These are phyloP conservation scores for Hypoxylon sp. DNA, from an alignment of 2,329 filamentous ascomycete species.

Conservation along the genomic window DNA sequence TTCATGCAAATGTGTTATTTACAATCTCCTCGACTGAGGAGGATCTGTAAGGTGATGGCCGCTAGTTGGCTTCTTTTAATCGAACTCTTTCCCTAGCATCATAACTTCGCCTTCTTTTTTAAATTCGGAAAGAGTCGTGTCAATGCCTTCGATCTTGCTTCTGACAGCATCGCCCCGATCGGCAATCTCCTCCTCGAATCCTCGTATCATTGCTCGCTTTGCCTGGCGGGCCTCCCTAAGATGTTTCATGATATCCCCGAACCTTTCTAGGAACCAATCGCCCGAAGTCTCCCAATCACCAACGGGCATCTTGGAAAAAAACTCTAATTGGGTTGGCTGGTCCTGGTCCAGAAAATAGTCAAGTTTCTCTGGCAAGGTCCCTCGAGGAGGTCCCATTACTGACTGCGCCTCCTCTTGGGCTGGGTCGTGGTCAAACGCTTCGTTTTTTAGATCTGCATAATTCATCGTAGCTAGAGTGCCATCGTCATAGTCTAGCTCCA, in stretches of 20 bases:
- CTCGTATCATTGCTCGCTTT: constrained; percentile 59
- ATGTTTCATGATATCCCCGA: constrained; percentile 58
- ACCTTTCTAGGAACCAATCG: constrained; percentile 67
- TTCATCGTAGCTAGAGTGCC: constrained; percentile 62
- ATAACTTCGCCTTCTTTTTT: constrained; percentile 65
- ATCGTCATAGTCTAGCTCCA: constrained; percentile 64
- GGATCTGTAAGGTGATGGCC: constrained; percentile 5
- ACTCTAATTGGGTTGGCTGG: constrained; percentile 54
- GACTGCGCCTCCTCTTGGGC: constrained; percentile 53
- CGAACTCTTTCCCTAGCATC: constrained; percentile 50
- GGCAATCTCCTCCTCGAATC: constrained; percentile 65
- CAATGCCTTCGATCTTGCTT: constrained; percentile 62
- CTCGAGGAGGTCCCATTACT: constrained; percentile 48
- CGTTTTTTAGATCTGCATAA: constrained; percentile 58
- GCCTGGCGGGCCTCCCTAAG: constrained; percentile 58
- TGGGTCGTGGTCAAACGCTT: constrained; percentile 67
- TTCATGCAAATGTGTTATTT: constrained; percentile 11
- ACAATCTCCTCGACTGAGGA: constrained; percentile 2
- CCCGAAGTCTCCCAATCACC: constrained; percentile 67
- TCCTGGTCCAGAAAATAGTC: constrained; percentile 55
- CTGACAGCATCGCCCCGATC: constrained; percentile 63
- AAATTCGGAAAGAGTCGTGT: constrained; percentile 62
- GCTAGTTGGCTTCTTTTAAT: constrained; percentile 39
- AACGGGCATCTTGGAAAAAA: constrained; percentile 63
- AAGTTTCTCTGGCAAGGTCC: constrained; percentile 58